Evolutionary conservation across 352 stramenopile genomes (phyloP).

Genomic region (Hyaloperonospora brassicae): DNA sequence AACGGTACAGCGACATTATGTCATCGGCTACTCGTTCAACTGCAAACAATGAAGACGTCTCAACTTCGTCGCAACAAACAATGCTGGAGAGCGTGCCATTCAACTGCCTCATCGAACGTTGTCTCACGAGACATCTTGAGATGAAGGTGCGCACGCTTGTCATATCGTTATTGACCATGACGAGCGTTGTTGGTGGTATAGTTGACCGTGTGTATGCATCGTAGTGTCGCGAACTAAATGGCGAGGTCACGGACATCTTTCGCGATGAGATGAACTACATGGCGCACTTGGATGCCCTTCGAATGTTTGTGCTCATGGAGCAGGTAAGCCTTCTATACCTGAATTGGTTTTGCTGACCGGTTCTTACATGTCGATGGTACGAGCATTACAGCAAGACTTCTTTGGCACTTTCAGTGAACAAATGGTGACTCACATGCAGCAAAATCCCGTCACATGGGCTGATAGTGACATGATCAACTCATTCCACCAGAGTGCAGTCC

Average conservation of each 20-base stretch:
- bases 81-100: conserved; percentile 34
- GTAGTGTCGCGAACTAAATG: conserved; percentile 45
- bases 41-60: neutral
- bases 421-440: conserved; percentile 46
- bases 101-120: conserved; percentile 26
- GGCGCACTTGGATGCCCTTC: conserved; percentile 43
- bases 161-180: no score
- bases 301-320: conserved; percentile 64
- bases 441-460: conserved; percentile 48
- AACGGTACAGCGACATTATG: conserved; percentile 1
- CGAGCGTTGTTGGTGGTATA: no score
- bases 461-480: conserved; percentile 46
- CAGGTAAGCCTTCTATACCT: conserved; percentile 29
- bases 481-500: conserved; percentile 45
- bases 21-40: neutral
- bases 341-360: conserved; percentile 1
- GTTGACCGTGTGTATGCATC: conserved; percentile 1
- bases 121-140: conserved; percentile 29
- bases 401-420: conserved; percentile 40
- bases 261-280: conserved; percentile 42
- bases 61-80: conserved; percentile 4
- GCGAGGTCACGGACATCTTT: conserved; percentile 43
- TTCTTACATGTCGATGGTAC: conserved; percentile 2
- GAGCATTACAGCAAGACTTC: conserved; percentile 50
- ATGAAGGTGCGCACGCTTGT: conserved; percentile 13